Evolutionary conservation across 1,139 yeast genomes (phyloP), one percentile per base, ranked within the genome.

Genomic region (Scheffersomyces insectosa): DNA sequence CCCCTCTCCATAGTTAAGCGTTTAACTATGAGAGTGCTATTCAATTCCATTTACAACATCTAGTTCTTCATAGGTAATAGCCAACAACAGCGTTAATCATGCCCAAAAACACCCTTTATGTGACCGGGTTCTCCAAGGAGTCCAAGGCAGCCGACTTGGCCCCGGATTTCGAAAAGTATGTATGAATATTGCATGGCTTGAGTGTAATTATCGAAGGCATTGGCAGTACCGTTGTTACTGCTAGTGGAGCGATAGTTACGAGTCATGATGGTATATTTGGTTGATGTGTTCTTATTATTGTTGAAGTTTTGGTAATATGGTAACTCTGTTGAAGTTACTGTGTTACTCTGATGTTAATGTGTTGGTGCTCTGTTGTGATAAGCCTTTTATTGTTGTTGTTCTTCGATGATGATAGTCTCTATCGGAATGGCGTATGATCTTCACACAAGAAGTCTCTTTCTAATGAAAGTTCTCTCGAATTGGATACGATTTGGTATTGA

Each of bases 81-180:
- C 6, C 8, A 20, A 5, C 25, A 20, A 20, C 9, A 20, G 7
- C 25, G 25, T 42, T 37, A 30, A 36, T 35, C 28, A 78, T 77
- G 83, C 82, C 82, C 25, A 72, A 71, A 56, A 78, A 75, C 55
- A 80, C 85, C 23, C 68, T 82, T 44, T 81, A 81, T 57, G 85
- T 82, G 36, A 78, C 85, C 5, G 87, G 89, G 27, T 83, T 84
- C 59, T 62, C 72, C 37, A 75, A 72, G 48, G 87, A 78, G 35
- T 69, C 82, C 43, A 74, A 78, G 58, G 89, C 89, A 28, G 79
- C 80, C 39, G 85, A 80, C 48, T 71, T 85, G 52, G 89, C 88
- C 9, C 80, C 82, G 30, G 83, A 80, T 41, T 83, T 85, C 58
- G 89, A 84, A 65, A 73, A 75, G 86, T 83, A 76, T 62, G 84